These are phyloP conservation scores for Coemansia sp. DNA, from an alignment of 192 early-diverging fungal species.

Conservation along the genomic window DNA sequence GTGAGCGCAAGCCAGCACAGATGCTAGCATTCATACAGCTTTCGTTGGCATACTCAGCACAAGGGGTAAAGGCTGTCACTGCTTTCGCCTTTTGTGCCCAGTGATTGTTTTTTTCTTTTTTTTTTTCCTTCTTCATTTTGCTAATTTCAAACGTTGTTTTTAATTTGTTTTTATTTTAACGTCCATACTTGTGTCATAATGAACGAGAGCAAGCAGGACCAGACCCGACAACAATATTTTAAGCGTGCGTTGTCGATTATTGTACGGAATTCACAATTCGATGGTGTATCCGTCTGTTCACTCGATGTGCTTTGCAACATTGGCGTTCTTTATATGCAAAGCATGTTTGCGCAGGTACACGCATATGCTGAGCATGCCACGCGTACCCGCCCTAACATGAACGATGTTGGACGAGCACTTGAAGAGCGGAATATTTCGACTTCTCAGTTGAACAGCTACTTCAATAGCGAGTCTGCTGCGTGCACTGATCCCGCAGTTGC, in stretches of 20 bases:
- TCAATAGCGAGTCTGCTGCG: constrained; percentile 9
- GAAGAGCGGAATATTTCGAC: constrained; percentile 41
- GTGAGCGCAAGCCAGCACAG: constrained; percentile 65
- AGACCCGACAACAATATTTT: constrained; percentile 30
- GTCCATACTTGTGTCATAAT: constrained; percentile 9
- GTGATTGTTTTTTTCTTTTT: constrained; percentile 9
- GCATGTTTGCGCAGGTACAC: constrained; percentile 51
- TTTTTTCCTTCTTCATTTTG: constrained; percentile 1
- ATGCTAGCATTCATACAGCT: constrained; percentile 77
- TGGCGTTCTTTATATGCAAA: constrained; percentile 46
- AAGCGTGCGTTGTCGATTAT: constrained; percentile 42
- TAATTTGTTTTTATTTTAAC: not conserved
- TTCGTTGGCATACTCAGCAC: constrained; percentile 72
- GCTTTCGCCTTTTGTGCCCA: constrained; percentile 56
- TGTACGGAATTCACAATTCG: constrained; percentile 31
- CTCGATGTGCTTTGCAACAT: constrained; percentile 45
- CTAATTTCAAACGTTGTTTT: not conserved
- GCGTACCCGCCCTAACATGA: constrained; percentile 53
- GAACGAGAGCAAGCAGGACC: constrained; percentile 19
- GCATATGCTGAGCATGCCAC: constrained; percentile 53
- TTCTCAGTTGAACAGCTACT: constrained; percentile 35
- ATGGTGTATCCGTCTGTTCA: constrained; percentile 25
- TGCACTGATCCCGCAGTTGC: constrained; percentile 13
- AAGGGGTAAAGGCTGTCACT: constrained; percentile 56
- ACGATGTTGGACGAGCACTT: constrained; percentile 48